Evolutionary conservation across 1,284 basidiomycete genomes (phyloP).

Genomic region (Flammula alnicola): DNA sequence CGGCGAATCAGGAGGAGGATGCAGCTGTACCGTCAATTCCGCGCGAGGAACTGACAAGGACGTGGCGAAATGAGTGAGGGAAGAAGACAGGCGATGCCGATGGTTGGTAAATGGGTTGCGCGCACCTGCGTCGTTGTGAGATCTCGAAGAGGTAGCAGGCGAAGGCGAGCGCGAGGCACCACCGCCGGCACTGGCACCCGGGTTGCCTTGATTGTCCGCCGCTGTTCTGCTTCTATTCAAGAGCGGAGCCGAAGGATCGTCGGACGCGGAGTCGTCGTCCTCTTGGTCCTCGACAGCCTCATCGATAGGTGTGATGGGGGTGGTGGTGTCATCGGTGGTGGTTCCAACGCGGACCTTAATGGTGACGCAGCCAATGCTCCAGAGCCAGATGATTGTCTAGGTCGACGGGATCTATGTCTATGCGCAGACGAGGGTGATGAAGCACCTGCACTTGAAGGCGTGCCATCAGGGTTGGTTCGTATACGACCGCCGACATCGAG

Average conservation of each 20-base stretch:
- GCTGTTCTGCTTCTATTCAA: constrained; percentile 16
- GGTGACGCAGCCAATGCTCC: constrained; percentile 57
- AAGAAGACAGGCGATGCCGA: constrained; percentile 57
- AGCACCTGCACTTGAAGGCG: constrained; percentile 48
- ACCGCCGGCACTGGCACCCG: constrained; percentile 20
- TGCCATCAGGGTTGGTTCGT: constrained; percentile 45
- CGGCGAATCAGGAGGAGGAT: constrained; percentile 78
- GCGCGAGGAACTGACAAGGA: constrained; percentile 61
- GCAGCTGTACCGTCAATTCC: constrained; percentile 69
- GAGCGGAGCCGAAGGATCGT: constrained; percentile 32
- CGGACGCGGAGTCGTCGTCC: constrained; percentile 37
- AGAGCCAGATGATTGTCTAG: constrained; percentile 45
- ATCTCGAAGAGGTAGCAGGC: constrained; percentile 52
- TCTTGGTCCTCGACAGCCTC: constrained; percentile 56
- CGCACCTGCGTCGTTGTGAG: constrained; percentile 68
- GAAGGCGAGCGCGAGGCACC: constrained; percentile 42
- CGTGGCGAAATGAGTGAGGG: constrained; percentile 64
- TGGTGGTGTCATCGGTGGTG: constrained; percentile 63
- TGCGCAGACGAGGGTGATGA: constrained; percentile 53
- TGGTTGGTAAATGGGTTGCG: constrained; percentile 74
- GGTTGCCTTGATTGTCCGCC: constrained; percentile 1
- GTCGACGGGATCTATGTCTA: constrained; percentile 66
- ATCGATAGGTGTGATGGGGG: constrained; percentile 81
- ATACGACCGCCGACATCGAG: constrained; percentile 84
- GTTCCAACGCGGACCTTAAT: constrained; percentile 49